Evolutionary conservation across 148 eudicot species (phyloP), one percentile per base, ranked within the genome.

Genomic region (Chenopodium album): DNA sequence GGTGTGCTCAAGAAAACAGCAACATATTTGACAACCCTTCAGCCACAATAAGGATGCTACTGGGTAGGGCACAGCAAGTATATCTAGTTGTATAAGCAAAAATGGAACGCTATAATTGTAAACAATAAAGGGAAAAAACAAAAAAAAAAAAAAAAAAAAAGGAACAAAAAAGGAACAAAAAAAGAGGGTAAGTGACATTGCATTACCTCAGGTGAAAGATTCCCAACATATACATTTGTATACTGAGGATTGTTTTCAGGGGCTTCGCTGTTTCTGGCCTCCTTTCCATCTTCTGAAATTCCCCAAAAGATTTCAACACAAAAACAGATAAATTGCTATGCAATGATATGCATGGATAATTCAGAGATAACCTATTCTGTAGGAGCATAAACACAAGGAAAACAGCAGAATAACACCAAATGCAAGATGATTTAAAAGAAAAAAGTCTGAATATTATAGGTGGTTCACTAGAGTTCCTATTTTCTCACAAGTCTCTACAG

Each of bases 221-320:
- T 96, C 84, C 99, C 99, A 3, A 96, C 99, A 79, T 96, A 96
- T 19, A 96, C 99, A 78, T 98, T 96, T 72, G 99, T 96, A 77
- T 82, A 96, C 84, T 96, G 99, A 73, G 98, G 97, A 79, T 91
- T 96, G 86, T 92, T 96, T 82, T 96, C 99, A 72, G 99, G 99
- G 76, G 91, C 93, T 69, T 96, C 99, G 69, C 87, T 90, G 77
- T 88, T 96, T 23, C 88, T 80, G 19, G 84, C 73, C 86, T 94
- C 99, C 78, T 91, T 96, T 14, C 89, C 91, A 84, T 94, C 99
- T 77, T 96, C 99, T 96, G 94, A 76, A 70, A 63, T 69, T 23
- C 19, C 8, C 26, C 34, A 22, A 81, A 66, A 64, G 37, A 11
- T 37, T 50, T 52, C 63, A 74, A 5, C 41, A 26, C 19, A 44